phyloP scores from a whole-genome alignment of 78 protist genomes.

The Dictyostelium firmibasis region DNA sequence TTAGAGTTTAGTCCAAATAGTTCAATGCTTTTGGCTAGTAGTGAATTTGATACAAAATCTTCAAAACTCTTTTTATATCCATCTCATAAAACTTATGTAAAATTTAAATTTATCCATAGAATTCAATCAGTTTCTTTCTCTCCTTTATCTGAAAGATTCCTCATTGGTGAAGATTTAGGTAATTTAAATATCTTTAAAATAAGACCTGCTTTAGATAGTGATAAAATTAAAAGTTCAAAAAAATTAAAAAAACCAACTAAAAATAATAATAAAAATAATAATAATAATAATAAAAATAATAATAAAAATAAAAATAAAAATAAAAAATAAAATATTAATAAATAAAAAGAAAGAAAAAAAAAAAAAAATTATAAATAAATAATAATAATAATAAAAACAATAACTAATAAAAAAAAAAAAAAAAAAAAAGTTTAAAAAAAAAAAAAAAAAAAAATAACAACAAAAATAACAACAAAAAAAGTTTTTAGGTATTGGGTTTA shows the following conservation, averaged over 20 bases:
- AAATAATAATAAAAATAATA: not conserved
- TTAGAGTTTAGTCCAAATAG: not conserved
- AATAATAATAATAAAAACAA: not conserved
- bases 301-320: not conserved
- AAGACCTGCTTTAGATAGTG: too few relatives aligned
- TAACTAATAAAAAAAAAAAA: not conserved
- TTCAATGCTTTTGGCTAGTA: not conserved
- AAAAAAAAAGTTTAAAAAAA: not conserved
- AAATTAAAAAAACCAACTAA: not conserved
- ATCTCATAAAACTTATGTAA: not conserved
- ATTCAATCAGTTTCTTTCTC: not conserved
- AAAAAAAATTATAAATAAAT: not conserved
- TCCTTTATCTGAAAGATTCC: not conserved
- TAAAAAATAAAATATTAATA: not conserved
- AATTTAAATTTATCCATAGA: not conserved
- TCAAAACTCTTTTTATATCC: slow-evolving; percentile 6
- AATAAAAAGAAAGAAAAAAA: not conserved
- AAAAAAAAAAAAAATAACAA: too few relatives aligned
- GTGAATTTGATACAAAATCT: not conserved
- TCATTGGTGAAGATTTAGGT: not conserved
- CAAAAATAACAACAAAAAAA: too few relatives aligned
- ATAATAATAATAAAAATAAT: not conserved
- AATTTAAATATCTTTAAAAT: not conserved
- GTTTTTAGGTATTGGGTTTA: too few relatives aligned
- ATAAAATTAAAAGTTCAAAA: not conserved